These are phyloP conservation scores for Salix caprea DNA, from an alignment of 345 rosid species.

Conservation along the genomic window DNA sequence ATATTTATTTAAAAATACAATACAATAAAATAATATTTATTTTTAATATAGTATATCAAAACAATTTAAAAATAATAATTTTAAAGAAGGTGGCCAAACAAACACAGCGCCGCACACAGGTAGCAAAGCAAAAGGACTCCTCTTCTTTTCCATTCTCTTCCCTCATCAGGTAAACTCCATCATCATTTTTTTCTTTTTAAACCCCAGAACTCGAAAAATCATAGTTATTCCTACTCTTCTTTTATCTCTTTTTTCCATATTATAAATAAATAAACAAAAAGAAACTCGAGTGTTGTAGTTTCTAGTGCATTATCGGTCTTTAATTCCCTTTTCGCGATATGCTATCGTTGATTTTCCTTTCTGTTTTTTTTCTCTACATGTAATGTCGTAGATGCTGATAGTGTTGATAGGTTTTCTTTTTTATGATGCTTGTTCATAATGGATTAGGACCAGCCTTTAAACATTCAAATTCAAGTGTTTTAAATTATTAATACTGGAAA, in stretches of 20 bases:
- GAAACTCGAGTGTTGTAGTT: neutral
- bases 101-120: neutral
- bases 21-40: no score
- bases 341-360: neutral
- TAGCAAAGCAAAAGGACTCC: neutral
- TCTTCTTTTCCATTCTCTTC: neutral
- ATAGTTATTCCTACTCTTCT: neutral
- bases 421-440: neutral
- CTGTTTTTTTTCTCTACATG: neutral
- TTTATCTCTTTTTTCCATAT: neutral
- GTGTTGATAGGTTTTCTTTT: neutral
- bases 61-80: no score
- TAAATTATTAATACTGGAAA: neutral
- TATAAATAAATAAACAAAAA: neutral
- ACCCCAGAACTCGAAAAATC: neutral
- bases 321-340: neutral
- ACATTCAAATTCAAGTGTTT: neutral
- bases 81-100: neutral
- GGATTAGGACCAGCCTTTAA: neutral
- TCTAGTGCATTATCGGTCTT: neutral
- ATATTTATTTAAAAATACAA: no score
- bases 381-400: neutral
- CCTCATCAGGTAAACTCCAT: neutral
- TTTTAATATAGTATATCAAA: no score
- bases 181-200: neutral